Percentiles rank a stretch among this genome's conserved stretches.
Conservation (phyloP, 768 basidiomycete species). For the Ramaria sp. region DNA sequence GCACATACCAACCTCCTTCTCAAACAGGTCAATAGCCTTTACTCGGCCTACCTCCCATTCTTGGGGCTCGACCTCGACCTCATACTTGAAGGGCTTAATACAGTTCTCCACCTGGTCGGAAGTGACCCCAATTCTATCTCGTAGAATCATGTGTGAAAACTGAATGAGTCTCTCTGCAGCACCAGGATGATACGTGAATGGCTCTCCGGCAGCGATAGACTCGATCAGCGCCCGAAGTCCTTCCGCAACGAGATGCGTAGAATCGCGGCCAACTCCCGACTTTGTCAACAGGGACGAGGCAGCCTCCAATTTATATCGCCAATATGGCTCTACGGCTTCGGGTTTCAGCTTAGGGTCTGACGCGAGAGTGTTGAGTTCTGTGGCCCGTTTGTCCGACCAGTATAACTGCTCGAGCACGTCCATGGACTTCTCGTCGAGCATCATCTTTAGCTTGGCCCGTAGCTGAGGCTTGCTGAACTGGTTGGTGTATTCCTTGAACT, state of each 20-base stretch:
- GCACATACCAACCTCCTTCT: conserved; percentile 75
- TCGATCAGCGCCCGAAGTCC: conserved; percentile 85
- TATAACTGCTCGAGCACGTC: conserved; percentile 95
- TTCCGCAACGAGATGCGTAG: conserved; percentile 90
- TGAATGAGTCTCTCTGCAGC: conserved; percentile 84
- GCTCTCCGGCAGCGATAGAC: conserved; percentile 78
- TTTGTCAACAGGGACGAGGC: conserved; percentile 90
- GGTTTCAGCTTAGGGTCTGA: conserved; percentile 59
- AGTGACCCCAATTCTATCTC: conserved; percentile 89
- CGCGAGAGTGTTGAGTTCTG: conserved; percentile 62
- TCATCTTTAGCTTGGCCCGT: conserved; percentile 76
- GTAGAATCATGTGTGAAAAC: conserved; percentile 86
- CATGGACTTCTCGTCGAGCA: conserved; percentile 96
- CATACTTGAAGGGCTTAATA: conserved; percentile 99
- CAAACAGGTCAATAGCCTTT: conserved; percentile 66
- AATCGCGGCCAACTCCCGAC: conserved; percentile 89
- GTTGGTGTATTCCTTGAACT: conserved; percentile 76
- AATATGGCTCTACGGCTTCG: conserved; percentile 78
- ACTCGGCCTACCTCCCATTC: conserved; percentile 88
- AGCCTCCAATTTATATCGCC: conserved; percentile 94
- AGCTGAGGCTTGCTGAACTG: conserved; percentile 87
- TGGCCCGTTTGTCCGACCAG: conserved; percentile 83
- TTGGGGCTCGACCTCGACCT: conserved; percentile 84
- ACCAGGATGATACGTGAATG: conserved; percentile 82
- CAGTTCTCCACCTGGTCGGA: conserved; percentile 99